Base-by-base conservation (phyloP, 352 stramenopile genomes). In the Phytophthora vignae region DNA sequence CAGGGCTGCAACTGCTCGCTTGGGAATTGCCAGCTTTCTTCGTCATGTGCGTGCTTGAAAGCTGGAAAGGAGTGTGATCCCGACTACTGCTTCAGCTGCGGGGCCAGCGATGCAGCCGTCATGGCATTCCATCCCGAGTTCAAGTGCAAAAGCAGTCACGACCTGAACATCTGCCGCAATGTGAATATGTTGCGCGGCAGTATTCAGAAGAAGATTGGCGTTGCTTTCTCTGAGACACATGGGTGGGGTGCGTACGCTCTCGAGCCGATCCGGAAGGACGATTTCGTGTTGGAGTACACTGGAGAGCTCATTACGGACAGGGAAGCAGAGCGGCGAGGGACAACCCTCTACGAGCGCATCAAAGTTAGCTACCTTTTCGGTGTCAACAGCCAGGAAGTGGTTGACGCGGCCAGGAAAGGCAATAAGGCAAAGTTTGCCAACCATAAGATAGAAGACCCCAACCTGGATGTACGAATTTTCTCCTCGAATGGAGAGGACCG, bases 391-490 rank as follows among this genome's bases (percentile, higher is more conserved):
- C 95, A 99, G 10, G 87, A 90, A 54, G 88, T 96, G 22, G 83
- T 99, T 31, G 97, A 99, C 73, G 95, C 96, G 2, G 90, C 90
- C 33, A 85, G 89, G 25, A 95, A 98, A 70, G 96, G 97, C 17
- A 99, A 99, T 79, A 98, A 99, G 74, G 92, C 88, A 44, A 93
- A 96, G 62, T 99, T 98, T 78, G 88, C 91, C 1, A 97, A 98
- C 66, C 94, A 98, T 61, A 75, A 70, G 11, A 71, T 74, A 53
- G 74, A 76, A 19, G 59, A 66, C 5, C 82, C 91, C 12, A 98
- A 98, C 60, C 87, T 92, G 46, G 79, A 92, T 56, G 85, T 95
- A 6, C 90, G 87, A 57, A 94, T 97, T 59, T 72, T 97, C 17
- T 59, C 77, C 9, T 91, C 98, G 0, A 93, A 97, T 52, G 95